Percentiles rank a stretch among this genome's conserved stretches.
phyloP scores from a whole-genome alignment of 257 asterid genomes.

The Marsdenia floribunda region DNA sequence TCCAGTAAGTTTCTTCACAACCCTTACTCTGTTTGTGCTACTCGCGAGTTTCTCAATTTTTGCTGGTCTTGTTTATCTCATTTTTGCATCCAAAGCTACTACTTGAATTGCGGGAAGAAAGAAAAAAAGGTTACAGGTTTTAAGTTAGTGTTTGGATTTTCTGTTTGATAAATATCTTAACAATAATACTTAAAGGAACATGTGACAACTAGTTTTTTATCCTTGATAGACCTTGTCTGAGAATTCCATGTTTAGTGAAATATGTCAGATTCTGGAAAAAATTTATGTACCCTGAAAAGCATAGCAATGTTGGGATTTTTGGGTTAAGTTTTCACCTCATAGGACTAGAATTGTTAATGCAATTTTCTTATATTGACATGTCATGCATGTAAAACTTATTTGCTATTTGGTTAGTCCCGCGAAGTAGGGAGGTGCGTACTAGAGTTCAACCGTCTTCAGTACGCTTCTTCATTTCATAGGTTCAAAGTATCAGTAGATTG shows the following conservation, averaged over 20 bases:
- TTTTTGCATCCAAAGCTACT: not conserved
- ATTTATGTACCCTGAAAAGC: not conserved
- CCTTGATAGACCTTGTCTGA: not conserved
- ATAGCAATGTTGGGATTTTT: not conserved
- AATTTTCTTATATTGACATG: not conserved
- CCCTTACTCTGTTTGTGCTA: not conserved
- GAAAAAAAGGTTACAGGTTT: not conserved
- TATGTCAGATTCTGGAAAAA: not conserved
- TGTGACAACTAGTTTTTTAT: not conserved
- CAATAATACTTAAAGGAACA: not conserved
- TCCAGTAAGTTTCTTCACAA: slow-evolving; percentile 9
- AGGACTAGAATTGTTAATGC: not conserved
- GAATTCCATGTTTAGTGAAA: not conserved
- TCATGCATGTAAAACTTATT: not conserved
- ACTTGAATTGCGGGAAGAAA: not conserved
- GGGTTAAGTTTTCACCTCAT: not conserved
- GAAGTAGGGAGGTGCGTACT: not conserved
- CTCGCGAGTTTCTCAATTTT: not conserved
- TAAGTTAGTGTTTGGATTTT: no score
- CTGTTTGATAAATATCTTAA: no score
- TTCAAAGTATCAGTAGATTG: not conserved
- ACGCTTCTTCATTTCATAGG: not conserved
- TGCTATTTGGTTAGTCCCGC: no score
- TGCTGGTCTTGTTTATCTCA: not conserved
- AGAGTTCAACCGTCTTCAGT: not conserved